Conservation (phyloP, 208 protist genomes). For the Leishmania braziliensis region DNA sequence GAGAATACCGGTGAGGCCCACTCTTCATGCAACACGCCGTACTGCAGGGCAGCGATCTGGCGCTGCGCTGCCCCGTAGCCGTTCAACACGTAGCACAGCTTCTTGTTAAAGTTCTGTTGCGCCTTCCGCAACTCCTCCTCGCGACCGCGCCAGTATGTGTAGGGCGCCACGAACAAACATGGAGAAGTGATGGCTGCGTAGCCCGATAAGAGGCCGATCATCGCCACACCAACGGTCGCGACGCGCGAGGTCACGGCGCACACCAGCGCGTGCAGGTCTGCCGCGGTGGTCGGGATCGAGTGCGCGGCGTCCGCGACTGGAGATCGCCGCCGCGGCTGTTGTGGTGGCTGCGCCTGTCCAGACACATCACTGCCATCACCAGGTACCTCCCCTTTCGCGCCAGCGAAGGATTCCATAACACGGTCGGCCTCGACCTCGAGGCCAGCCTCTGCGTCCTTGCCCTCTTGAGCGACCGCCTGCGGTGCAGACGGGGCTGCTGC, state of each 20-base stretch:
- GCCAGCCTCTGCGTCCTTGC: neutral
- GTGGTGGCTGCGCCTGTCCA: slow-evolving; percentile 1
- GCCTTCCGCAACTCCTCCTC: slow-evolving; percentile 38
- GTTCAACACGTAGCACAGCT: slow-evolving; percentile 60
- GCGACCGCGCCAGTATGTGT: slow-evolving; percentile 39
- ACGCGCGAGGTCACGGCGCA: slow-evolving; percentile 33
- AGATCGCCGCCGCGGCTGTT: neutral
- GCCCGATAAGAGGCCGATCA: slow-evolving; percentile 70
- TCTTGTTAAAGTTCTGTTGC: slow-evolving; percentile 43
- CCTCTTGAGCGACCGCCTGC: neutral
- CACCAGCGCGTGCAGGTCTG: slow-evolving; percentile 15
- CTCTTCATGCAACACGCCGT: slow-evolving; percentile 33
- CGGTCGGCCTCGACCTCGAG: neutral
- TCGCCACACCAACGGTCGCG: slow-evolving; percentile 54
- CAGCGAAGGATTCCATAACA: neutral
- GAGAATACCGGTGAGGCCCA: slow-evolving; percentile 17
- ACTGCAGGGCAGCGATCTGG: slow-evolving; percentile 51
- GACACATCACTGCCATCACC: neutral
- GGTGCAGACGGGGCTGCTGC: neutral
- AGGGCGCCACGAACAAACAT: slow-evolving; percentile 41
- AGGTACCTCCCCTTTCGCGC: neutral
- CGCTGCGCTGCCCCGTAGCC: slow-evolving; percentile 53
- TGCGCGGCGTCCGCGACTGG: neutral
- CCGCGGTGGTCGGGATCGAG: neutral
- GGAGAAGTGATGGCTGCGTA: slow-evolving; percentile 77